Evolutionary conservation across 495 filamentous ascomycete genomes (phyloP).

Genomic region (Platismatia glauca): DNA sequence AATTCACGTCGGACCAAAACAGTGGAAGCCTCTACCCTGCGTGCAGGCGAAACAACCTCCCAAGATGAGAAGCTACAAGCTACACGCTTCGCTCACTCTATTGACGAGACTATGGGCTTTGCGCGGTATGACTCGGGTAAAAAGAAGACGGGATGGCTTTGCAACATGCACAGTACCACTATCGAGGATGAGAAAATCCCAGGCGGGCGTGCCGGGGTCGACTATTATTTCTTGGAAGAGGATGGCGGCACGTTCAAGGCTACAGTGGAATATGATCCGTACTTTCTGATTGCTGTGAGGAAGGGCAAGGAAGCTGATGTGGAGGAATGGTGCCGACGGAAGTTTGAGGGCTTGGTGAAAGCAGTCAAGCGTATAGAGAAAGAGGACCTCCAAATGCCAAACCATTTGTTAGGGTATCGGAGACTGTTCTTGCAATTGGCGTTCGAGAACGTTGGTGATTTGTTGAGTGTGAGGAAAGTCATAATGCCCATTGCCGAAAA

Average conservation of each 20-base stretch:
- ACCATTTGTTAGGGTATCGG: constrained; percentile 87
- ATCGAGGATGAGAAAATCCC: constrained; percentile 76
- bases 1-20: constrained; percentile 56
- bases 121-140: constrained; percentile 82
- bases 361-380: constrained; percentile 68
- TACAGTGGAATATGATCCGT: constrained; percentile 91
- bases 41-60: constrained; percentile 72
- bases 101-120: constrained; percentile 93
- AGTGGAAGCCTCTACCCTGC: constrained; percentile 64
- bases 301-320: constrained; percentile 84
- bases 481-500: constrained; percentile 91
- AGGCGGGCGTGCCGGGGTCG: constrained; percentile 78
- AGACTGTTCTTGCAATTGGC: constrained; percentile 74
- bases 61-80: constrained; percentile 81
- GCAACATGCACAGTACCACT: constrained; percentile 84
- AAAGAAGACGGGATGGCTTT: constrained; percentile 82
- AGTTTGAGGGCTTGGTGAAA: constrained; percentile 79
- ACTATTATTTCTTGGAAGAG: constrained; percentile 96
- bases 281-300: constrained; percentile 87
- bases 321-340: constrained; percentile 86
- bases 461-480: constrained; percentile 71
- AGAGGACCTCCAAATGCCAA: constrained; percentile 92
- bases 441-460: constrained; percentile 79
- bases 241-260: constrained; percentile 92
- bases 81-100: constrained; percentile 70